Evolutionary conservation across 768 basidiomycete genomes (phyloP).

Genomic region (Russula abietina): DNA sequence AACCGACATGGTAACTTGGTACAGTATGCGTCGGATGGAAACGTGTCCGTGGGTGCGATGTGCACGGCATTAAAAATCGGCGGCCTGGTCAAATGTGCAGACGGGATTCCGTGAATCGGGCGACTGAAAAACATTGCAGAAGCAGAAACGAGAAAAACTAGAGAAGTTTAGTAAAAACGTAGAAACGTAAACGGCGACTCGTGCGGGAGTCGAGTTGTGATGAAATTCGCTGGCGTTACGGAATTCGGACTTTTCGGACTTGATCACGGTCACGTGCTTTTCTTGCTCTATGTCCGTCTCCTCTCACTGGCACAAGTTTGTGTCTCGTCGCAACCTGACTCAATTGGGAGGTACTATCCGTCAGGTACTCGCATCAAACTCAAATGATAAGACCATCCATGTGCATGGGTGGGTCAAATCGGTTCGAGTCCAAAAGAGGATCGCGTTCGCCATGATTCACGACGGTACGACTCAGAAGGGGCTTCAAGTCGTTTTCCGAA

Average conservation of each 20-base stretch:
- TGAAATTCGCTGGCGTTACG: neutral
- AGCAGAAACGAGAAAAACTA: neutral
- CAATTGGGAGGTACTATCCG: slow-evolving; percentile 24
- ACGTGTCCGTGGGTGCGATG: neutral
- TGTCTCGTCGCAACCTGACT: slow-evolving; percentile 1
- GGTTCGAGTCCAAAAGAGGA: slow-evolving; percentile 77
- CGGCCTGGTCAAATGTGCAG: neutral
- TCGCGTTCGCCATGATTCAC: slow-evolving; percentile 76
- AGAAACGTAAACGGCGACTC: neutral
- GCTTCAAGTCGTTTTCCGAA: slow-evolving; percentile 71
- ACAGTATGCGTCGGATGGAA: slow-evolving; percentile 1
- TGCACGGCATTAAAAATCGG: neutral
- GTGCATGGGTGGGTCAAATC: slow-evolving; percentile 86
- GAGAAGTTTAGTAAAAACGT: neutral
- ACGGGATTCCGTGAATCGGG: neutral
- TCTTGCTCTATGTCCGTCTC: neutral
- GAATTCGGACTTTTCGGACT: neutral
- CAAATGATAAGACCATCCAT: slow-evolving; percentile 22
- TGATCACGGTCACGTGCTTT: slow-evolving; percentile 5
- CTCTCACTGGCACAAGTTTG: neutral
- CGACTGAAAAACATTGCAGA: neutral
- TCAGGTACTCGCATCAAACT: slow-evolving; percentile 17
- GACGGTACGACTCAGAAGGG: slow-evolving; percentile 73
- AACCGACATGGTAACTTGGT: neutral
- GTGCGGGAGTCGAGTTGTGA: neutral